Conservation (phyloP, 2,329 filamentous ascomycete species). For the Leptosphaerulina australis region DNA sequence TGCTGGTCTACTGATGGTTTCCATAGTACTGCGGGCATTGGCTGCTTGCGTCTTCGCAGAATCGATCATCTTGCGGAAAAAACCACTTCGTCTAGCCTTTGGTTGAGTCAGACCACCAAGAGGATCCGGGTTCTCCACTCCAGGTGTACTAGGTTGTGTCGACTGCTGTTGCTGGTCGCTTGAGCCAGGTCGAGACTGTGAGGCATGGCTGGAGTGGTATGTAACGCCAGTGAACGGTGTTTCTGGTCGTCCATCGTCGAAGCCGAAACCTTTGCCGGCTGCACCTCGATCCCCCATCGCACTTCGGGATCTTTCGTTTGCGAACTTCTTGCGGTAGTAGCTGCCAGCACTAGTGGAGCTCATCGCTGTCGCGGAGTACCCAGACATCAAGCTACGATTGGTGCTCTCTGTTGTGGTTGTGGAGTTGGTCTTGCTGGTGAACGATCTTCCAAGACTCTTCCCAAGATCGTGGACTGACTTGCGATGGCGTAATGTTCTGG, state of each 20-base stretch:
- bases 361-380: slow-evolving; percentile 84
- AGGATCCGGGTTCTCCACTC: slow-evolving; percentile 68
- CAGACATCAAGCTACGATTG: slow-evolving; percentile 89
- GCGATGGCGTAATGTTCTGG: slow-evolving; percentile 59
- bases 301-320: slow-evolving; percentile 64
- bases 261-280: slow-evolving; percentile 44
- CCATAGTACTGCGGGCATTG: slow-evolving; percentile 84
- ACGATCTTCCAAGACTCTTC: slow-evolving; percentile 74
- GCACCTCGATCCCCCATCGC: slow-evolving; percentile 62
- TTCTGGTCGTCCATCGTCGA: slow-evolving; percentile 54
- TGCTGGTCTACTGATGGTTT: slow-evolving; percentile 53
- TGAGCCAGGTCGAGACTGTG: slow-evolving; percentile 60
- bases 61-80: slow-evolving; percentile 95
- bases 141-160: slow-evolving; percentile 58
- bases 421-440: slow-evolving; percentile 86
- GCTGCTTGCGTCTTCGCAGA: slow-evolving; percentile 93
- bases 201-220: slow-evolving; percentile 85
- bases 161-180: slow-evolving; percentile 49
- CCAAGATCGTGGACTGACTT: slow-evolving; percentile 82
- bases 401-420: slow-evolving; percentile 74
- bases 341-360: slow-evolving; percentile 96
- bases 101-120: slow-evolving; percentile 79
- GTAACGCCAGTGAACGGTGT: slow-evolving; percentile 75
- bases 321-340: slow-evolving; percentile 74
- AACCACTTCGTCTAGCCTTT: slow-evolving; percentile 80